Conservation (phyloP, 2,329 filamentous ascomycete species). For the Aureobasidium pullulans region DNA sequence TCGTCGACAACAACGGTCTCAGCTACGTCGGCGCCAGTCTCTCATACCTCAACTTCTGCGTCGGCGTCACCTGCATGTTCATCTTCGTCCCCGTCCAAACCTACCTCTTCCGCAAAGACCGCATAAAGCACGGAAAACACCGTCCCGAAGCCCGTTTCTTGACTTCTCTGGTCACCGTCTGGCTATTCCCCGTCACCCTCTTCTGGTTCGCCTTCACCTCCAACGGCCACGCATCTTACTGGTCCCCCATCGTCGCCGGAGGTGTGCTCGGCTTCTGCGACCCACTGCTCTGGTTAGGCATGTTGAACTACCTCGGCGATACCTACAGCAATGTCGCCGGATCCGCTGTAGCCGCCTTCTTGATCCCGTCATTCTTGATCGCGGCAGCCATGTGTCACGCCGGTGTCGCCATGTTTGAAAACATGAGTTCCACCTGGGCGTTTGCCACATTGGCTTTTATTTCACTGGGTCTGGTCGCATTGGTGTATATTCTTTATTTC, state of each 20-base stretch:
- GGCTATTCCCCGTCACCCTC: constrained; percentile 10
- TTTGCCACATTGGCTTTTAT: constrained; percentile 12
- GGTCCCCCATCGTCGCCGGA: constrained; percentile 11
- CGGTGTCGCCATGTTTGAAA: constrained; percentile 13
- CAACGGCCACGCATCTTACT: background rate
- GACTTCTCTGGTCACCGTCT: constrained; percentile 10
- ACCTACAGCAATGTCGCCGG: constrained; percentile 12
- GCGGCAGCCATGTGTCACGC: constrained; percentile 12
- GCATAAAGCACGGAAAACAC: constrained; percentile 2
- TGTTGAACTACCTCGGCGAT: constrained; percentile 10
- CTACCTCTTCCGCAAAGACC: constrained; percentile 12
- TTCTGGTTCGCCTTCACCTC: constrained; percentile 15
- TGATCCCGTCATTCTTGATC: constrained; percentile 12
- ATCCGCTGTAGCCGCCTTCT: constrained; percentile 8
- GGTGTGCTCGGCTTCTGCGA: constrained; percentile 13
- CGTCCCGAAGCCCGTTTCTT: constrained; percentile 14
- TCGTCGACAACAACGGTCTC: constrained; percentile 12
- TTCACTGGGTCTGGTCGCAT: background rate
- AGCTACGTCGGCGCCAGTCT: constrained; percentile 6
- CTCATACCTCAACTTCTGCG: constrained; percentile 12
- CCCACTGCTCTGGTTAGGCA: constrained; percentile 12
- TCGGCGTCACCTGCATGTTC: constrained; percentile 11
- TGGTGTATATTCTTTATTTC: constrained; percentile 13
- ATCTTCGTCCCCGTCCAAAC: constrained; percentile 11
- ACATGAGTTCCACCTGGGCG: constrained; percentile 11